phyloP scores from a whole-genome alignment of 441 rosid species.

The Aquilaria agallochum region DNA sequence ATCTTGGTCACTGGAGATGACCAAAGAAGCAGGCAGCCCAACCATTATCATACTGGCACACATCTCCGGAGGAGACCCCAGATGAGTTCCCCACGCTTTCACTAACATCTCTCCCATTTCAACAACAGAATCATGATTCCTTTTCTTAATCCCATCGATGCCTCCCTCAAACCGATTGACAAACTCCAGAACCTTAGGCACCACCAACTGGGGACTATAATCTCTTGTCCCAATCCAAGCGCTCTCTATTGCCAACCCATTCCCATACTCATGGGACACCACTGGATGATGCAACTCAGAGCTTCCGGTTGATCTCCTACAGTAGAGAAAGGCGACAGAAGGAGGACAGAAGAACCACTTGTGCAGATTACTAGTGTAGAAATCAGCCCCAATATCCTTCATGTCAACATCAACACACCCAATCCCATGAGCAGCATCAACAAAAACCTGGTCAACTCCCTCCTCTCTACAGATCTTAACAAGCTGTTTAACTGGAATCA shows the following conservation, averaged over 20 bases:
- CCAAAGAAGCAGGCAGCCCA: slow-evolving; percentile 69
- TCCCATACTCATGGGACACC: slow-evolving; percentile 87
- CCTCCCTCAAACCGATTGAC: slow-evolving; percentile 73
- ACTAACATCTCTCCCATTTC: slow-evolving; percentile 85
- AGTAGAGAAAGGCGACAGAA: slow-evolving; percentile 73
- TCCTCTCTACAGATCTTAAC: slow-evolving; percentile 74
- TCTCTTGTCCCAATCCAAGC: slow-evolving; percentile 96
- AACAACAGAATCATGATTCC: slow-evolving; percentile 67
- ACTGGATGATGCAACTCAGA: slow-evolving; percentile 86
- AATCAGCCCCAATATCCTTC: slow-evolving; percentile 89
- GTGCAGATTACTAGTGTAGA: slow-evolving; percentile 79
- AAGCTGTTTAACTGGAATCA: slow-evolving; percentile 70
- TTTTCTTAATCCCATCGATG: slow-evolving; percentile 74
- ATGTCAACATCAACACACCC: slow-evolving; percentile 87
- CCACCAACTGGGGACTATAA: slow-evolving; percentile 88
- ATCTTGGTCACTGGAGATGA: slow-evolving; percentile 52
- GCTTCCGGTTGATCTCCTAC: slow-evolving; percentile 29
- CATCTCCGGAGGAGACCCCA: slow-evolving; percentile 84
- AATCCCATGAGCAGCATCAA: slow-evolving; percentile 90
- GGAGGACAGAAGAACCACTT: slow-evolving; percentile 97
- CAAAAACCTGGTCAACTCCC: slow-evolving; percentile 79
- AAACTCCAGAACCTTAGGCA: slow-evolving; percentile 68
- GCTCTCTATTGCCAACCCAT: slow-evolving; percentile 82
- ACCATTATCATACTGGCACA: slow-evolving; percentile 89
- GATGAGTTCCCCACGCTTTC: slow-evolving; percentile 84